These are phyloP conservation scores for Penicillium sp. DNA, from an alignment of 2,329 filamentous ascomycete species.

Conservation along the genomic window DNA sequence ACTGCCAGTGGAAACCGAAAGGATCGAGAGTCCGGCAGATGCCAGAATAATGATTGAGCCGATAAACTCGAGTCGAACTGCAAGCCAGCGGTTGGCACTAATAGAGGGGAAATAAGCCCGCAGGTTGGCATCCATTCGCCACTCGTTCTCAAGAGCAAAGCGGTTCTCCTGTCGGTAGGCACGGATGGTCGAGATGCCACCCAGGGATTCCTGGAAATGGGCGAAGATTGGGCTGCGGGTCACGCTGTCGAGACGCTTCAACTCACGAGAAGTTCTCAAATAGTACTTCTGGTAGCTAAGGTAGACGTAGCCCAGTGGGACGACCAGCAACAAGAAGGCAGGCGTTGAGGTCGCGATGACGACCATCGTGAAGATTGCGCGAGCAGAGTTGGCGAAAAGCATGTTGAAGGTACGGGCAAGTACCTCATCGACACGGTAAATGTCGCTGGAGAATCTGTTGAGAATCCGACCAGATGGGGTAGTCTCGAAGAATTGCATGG, in stretches of 20 bases:
- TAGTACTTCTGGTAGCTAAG: slow-evolving; percentile 97
- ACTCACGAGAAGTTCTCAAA: slow-evolving; percentile 88
- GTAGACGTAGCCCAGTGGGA: slow-evolving; percentile 80
- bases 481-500: slow-evolving; percentile 98
- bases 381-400: slow-evolving; percentile 75
- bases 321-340: slow-evolving; percentile 73
- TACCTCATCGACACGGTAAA: slow-evolving; percentile 78
- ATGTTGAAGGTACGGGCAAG: slow-evolving; percentile 97
- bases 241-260: slow-evolving; percentile 93
- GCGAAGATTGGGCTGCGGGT: slow-evolving; percentile 95
- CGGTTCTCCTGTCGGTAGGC: slow-evolving; percentile 86
- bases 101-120: slow-evolving; percentile 95
- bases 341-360: slow-evolving; percentile 83
- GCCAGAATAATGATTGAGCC: slow-evolving; percentile 90
- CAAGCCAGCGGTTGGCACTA: slow-evolving; percentile 91
- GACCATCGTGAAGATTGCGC: slow-evolving; percentile 77
- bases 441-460: slow-evolving; percentile 83
- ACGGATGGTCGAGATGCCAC: slow-evolving; percentile 90
- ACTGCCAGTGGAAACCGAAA: slow-evolving; percentile 70
- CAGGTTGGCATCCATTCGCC: slow-evolving; percentile 92
- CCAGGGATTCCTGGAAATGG: slow-evolving; percentile 96
- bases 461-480: slow-evolving; percentile 95
- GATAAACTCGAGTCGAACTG: slow-evolving; percentile 91
- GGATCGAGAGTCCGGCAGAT: slow-evolving; percentile 77
- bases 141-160: slow-evolving; percentile 93